Evolutionary conservation across 306 rosid species (phyloP), one percentile per base, ranked within the genome.

Genomic region (Sindora glabra): DNA sequence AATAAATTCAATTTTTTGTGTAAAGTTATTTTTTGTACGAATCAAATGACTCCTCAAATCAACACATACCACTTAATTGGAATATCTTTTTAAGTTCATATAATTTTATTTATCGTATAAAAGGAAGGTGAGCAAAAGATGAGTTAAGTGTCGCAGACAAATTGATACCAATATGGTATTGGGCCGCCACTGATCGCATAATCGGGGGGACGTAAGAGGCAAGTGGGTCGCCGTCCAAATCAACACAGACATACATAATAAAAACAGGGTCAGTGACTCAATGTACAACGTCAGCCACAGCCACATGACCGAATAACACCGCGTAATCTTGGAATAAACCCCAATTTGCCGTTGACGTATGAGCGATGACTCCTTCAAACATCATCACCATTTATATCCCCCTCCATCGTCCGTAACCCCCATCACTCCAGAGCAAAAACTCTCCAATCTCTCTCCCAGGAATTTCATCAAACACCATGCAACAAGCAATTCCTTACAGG

Each of bases 401-500:
- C 38, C 40, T 38, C n/a, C 10, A 14, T 56, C 60, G n/a, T 1
- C 37, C 42, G 18, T 8, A 41, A 27, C 48, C 14, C 33, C 8
- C 23, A 32, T 22, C 8, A 0, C 6, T 33, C 22, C 22, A 14
- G 23, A 39, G n/a, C n/a, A n/a, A n/a, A n/a, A n/a, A n/a, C n/a
- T 26, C 38, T 27, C 17, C 37, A 15, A 55, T 19, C 27, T 18
- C 13, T 60, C 47, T 42, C 19, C 16, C 46, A 21, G 12, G 2
- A 10, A 16, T 5, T 21, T 21, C 39, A 29, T 1, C 59, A 19
- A n/a, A 22, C 48, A 49, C 5, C 14, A 87, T 87, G 95, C 77
- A 87, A 39, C 81, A 84, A 67, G 92, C 95, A 10, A 87, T 87
- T 41, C 95, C 95, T 17, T 87, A 70, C 71, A 62, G 73, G 10